Conservation (phyloP, 441 rosid species). For the Macaranga tanarius region DNA sequence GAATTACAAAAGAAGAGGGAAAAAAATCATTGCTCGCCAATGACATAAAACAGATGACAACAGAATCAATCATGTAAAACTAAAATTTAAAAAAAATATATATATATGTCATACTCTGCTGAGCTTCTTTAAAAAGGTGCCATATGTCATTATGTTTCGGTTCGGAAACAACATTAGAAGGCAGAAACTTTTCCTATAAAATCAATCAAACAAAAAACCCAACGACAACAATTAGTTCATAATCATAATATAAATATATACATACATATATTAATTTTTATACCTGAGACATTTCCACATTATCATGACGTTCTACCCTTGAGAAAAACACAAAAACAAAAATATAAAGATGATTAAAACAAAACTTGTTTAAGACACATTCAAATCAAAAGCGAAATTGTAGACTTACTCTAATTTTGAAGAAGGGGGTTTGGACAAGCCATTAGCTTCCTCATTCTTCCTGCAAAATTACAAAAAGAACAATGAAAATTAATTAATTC, state of each 20-base stretch:
- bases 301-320: conserved; percentile 45
- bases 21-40: background rate
- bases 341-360: background rate
- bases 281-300: conserved; percentile 46
- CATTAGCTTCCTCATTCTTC: conserved; percentile 41
- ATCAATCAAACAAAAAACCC: conserved; percentile 8
- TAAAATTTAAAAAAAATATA: background rate
- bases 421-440: conserved; percentile 21
- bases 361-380: background rate
- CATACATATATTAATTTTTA: too few species aligned
- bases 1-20: background rate
- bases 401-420: conserved; percentile 34
- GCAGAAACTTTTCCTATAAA: conserved; percentile 35
- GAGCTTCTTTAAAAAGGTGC: conserved; percentile 74
- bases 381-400: background rate
- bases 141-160: conserved; percentile 48
- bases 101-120: conserved; percentile 62
- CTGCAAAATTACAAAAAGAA: conserved; percentile 25
- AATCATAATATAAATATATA: background rate
- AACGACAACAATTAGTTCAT: background rate
- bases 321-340: background rate
- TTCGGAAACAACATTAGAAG: conserved; percentile 33
- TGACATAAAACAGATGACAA: background rate
- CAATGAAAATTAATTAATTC: too few species aligned
- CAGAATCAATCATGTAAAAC: background rate